Conservation (phyloP, 768 basidiomycete species). For the Neoboletus magnificus region DNA sequence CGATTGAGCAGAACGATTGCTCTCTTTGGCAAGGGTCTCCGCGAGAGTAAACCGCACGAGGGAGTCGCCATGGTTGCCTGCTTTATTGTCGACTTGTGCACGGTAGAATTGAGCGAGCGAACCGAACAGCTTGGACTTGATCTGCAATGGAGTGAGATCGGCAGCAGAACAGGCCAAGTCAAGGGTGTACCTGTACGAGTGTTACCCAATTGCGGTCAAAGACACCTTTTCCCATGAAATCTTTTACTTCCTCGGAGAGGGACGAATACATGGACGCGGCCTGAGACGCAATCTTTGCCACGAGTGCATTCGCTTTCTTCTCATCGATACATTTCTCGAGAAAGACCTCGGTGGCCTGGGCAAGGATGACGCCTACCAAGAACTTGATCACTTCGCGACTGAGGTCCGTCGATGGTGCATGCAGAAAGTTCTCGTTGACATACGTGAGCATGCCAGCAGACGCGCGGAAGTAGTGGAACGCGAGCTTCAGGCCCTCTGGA, state of each 20-base stretch:
- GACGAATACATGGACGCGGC: conserved; percentile 76
- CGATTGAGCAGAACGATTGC: conserved; percentile 59
- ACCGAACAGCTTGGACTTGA: conserved; percentile 87
- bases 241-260: conserved; percentile 90
- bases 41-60: conserved; percentile 77
- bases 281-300: conserved; percentile 83
- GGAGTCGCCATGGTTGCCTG: conserved; percentile 82
- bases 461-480: conserved; percentile 87
- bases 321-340: conserved; percentile 93
- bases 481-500: conserved; percentile 88
- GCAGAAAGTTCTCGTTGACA: conserved; percentile 99
- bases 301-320: conserved; percentile 77
- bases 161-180: not conserved
- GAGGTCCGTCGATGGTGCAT: conserved; percentile 94
- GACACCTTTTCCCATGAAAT: conserved; percentile 94
- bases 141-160: conserved; percentile 40
- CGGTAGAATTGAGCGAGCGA: conserved; percentile 89
- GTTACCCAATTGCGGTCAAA: conserved; percentile 94
- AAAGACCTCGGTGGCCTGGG: conserved; percentile 95
- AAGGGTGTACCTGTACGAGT: conserved; percentile 62
- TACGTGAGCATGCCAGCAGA: conserved; percentile 97
- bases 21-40: conserved; percentile 80
- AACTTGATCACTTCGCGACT: conserved; percentile 94
- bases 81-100: conserved; percentile 68
- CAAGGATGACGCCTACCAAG: conserved; percentile 80